Base-by-base conservation (phyloP, 2,329 filamentous ascomycete species). In the Fusarium praegraminearum region DNA sequence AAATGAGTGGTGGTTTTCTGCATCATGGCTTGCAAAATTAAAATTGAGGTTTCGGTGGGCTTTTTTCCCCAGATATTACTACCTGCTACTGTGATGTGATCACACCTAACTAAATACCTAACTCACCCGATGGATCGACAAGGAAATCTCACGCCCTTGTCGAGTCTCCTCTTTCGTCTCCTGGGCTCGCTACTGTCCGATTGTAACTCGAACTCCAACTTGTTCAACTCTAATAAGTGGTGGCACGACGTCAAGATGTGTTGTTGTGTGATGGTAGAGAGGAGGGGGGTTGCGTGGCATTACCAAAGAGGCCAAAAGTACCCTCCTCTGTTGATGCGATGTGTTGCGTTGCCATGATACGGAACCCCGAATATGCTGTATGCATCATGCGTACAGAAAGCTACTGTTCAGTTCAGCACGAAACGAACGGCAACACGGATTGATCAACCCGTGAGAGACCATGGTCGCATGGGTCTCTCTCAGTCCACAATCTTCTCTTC, bases 1-100 rank as follows among this genome's bases (percentile, higher is more conserved):
- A 74, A 76, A 76, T 75, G 76, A 76, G 61, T 63, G 57, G 51
- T 59, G 41, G 54, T 47, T 51, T 58, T 65, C 67, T 71, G 71
- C 57, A 76, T 74, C 73, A 73, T 76, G 72, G 74, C 74, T 75
- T 75, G 74, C 62, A 71, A 75, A 68, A 66, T 75, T 75, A 73
- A 76, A 76, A 75, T 75, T 72, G 72, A 72, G 67, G 63, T 40
- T 30, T 59, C 66, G 67, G 71, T 62, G 61, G 71, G 73, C 64
- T 75, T 43, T 76, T 60, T 76, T 60, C 74, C 74, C 74, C 73
- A 75, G 73, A 75, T 71, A 70, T 30, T 32, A 51, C 49, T 20
- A 40, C 18, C 3, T 36, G n/a, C 18, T 38, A 38, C 36, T 22
- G 36, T 40, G 36, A 40, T 40, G 32, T 38, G 32, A 51, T 51